A percentile compares a stretch with the other conserved stretches of the same genome.
Evolutionary conservation across 2,329 filamentous ascomycete genomes (phyloP).

Genomic region (Ampelomyces quisqualis): DNA sequence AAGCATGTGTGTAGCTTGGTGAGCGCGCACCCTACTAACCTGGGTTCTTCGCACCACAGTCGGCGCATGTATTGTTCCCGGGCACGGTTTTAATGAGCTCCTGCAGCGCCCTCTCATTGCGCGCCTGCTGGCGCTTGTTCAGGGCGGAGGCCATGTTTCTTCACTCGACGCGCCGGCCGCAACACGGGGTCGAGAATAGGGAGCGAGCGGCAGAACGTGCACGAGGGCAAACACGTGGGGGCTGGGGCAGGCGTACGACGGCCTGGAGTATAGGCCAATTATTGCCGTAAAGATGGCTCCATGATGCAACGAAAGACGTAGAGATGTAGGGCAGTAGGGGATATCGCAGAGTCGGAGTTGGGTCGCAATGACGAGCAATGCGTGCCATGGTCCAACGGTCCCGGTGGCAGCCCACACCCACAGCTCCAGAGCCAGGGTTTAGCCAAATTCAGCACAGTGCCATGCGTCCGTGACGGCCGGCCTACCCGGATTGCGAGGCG

Average conservation of each 20-base stretch:
- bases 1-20: slow-evolving; percentile 20
- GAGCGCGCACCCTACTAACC: slow-evolving; percentile 56
- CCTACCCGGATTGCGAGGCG: no score
- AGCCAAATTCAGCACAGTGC: slow-evolving; percentile 14
- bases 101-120: slow-evolving; percentile 89
- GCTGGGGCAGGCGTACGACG: slow-evolving; percentile 11
- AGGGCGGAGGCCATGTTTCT: slow-evolving; percentile 67
- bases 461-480: no score
- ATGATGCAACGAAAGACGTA: slow-evolving; percentile 15
- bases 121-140: slow-evolving; percentile 96
- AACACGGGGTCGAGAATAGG: slow-evolving; percentile 13
- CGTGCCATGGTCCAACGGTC: no score
- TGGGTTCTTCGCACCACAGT: slow-evolving; percentile 90
- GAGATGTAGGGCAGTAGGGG: slow-evolving; percentile 21
- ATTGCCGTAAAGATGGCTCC: slow-evolving; percentile 14
- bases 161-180: slow-evolving; percentile 20
- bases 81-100: slow-evolving; percentile 81
- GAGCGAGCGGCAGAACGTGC: slow-evolving; percentile 25
- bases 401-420: no score
- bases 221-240: slow-evolving; percentile 16
- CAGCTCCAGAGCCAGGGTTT: slow-evolving; percentile 21
- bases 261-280: slow-evolving; percentile 9
- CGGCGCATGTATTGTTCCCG: slow-evolving; percentile 91
- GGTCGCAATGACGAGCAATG: slow-evolving; percentile 26
- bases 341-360: slow-evolving; percentile 14